phyloP scores from a whole-genome alignment of 2,329 filamentous ascomycete species.

The Ploettnerulaceae sp. region DNA sequence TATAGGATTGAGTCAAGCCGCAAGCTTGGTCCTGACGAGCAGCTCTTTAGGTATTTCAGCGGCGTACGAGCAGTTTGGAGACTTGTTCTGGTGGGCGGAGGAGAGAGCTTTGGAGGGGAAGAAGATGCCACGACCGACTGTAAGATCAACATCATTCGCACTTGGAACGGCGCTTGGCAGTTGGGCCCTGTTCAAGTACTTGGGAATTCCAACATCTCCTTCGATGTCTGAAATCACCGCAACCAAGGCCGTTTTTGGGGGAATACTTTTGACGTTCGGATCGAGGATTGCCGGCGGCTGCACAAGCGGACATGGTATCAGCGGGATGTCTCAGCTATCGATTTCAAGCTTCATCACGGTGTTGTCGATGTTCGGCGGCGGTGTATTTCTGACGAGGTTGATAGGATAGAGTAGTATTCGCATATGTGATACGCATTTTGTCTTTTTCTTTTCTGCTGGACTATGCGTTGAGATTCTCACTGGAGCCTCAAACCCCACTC shows the following conservation, averaged over 20 bases:
- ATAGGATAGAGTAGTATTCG: background rate
- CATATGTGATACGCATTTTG: too few relatives aligned
- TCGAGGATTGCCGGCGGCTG: constrained; percentile 61
- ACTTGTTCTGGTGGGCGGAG: constrained; percentile 42
- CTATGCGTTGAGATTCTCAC: too few relatives aligned
- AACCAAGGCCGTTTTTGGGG: constrained; percentile 45
- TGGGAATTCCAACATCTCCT: constrained; percentile 17
- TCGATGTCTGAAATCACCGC: constrained; percentile 33
- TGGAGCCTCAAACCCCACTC: too few relatives aligned
- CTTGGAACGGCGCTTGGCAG: constrained; percentile 47
- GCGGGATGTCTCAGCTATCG: constrained; percentile 58
- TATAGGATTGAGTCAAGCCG: constrained; percentile 53
- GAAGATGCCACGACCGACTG: constrained; percentile 2
- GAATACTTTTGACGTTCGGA: constrained; percentile 54
- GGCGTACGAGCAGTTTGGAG: constrained; percentile 57
- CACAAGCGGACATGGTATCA: constrained; percentile 65
- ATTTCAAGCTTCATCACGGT: constrained; percentile 59
- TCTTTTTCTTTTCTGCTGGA: too few relatives aligned
- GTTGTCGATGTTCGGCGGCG: constrained; percentile 51
- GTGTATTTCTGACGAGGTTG: constrained; percentile 32
- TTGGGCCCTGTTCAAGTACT: constrained; percentile 24
- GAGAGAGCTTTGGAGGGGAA: background rate
- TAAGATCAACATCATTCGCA: constrained; percentile 43
- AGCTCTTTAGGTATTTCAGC: constrained; percentile 56
- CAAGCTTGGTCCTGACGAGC: constrained; percentile 49